These are phyloP conservation scores for Spinellus fusiger DNA, from an alignment of 192 early-diverging fungal genomes.

Conservation along the genomic window DNA sequence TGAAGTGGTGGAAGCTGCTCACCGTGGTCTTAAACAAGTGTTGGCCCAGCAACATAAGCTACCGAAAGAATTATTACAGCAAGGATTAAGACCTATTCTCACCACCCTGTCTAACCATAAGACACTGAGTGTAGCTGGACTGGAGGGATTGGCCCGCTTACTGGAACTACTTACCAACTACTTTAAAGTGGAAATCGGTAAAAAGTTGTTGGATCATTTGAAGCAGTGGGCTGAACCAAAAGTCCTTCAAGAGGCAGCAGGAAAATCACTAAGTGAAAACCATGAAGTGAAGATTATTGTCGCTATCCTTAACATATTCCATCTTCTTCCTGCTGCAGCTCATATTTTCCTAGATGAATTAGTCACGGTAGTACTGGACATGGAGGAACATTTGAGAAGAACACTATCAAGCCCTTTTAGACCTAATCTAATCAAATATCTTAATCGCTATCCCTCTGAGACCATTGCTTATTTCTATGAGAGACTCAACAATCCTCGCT, in stretches of 20 bases:
- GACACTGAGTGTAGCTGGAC: constrained; percentile 81
- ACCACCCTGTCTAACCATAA: constrained; percentile 94
- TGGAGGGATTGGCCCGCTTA: constrained; percentile 92
- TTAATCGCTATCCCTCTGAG: constrained; percentile 86
- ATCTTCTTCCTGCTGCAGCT: constrained; percentile 85
- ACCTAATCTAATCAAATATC: constrained; percentile 79
- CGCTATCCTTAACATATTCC: constrained; percentile 89
- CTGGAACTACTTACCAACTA: constrained; percentile 93
- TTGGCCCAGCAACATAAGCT: constrained; percentile 79
- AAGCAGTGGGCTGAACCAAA: constrained; percentile 87
- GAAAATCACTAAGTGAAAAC: constrained; percentile 81
- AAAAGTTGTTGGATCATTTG: constrained; percentile 94
- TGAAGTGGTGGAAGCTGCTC: constrained; percentile 92
- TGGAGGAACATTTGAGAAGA: constrained; percentile 80
- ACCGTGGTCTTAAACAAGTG: constrained; percentile 83
- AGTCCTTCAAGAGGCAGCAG: constrained; percentile 73
- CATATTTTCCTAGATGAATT: constrained; percentile 90
- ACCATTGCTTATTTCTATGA: constrained; percentile 80
- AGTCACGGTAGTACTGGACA: constrained; percentile 76
- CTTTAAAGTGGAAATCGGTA: constrained; percentile 99
- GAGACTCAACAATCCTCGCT: constrained; percentile 51
- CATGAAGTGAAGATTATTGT: constrained; percentile 94
- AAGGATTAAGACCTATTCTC: constrained; percentile 92
- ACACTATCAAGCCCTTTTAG: constrained; percentile 91
- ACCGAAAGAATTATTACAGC: constrained; percentile 91